Percentiles rank a stretch among this genome's conserved stretches.
phyloP scores from a whole-genome alignment of 148 eudicot genomes.

The Drosera capensis region DNA sequence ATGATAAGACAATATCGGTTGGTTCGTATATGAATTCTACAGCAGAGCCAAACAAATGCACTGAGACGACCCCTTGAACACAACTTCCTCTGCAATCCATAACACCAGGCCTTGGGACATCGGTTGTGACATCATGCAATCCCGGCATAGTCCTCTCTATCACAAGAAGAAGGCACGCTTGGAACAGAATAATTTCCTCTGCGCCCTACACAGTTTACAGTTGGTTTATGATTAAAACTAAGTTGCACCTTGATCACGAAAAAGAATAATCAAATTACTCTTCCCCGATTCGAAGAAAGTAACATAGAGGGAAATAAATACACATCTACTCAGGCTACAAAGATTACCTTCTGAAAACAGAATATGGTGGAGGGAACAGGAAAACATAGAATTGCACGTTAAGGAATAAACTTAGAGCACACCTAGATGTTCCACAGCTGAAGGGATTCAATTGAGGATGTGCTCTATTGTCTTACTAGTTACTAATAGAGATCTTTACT shows the following conservation, averaged over 20 bases:
- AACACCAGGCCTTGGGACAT: not conserved
- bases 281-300: not conserved
- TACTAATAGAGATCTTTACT: too few relatives aligned
- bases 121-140: conserved; percentile 20
- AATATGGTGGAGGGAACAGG: too few relatives aligned
- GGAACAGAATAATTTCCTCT: conserved; percentile 40
- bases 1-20: not conserved
- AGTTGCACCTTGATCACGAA: not conserved
- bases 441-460: too few relatives aligned
- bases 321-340: too few relatives aligned
- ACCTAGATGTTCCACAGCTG: too few relatives aligned
- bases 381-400: too few relatives aligned
- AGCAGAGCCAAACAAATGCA: not conserved
- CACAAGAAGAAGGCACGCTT: conserved; percentile 49
- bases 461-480: too few relatives aligned
- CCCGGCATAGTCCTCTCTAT: conserved; percentile 67
- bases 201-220: conserved; percentile 37
- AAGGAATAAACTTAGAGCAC: too few relatives aligned
- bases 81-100: not conserved
- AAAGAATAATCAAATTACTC: not conserved
- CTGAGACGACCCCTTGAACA: not conserved
- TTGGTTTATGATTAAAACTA: not conserved
- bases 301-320: too few relatives aligned
- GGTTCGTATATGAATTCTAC: not conserved
- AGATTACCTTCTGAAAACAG: too few relatives aligned